Conservation (phyloP, 305 asterid species). For the Withania somnifera region DNA sequence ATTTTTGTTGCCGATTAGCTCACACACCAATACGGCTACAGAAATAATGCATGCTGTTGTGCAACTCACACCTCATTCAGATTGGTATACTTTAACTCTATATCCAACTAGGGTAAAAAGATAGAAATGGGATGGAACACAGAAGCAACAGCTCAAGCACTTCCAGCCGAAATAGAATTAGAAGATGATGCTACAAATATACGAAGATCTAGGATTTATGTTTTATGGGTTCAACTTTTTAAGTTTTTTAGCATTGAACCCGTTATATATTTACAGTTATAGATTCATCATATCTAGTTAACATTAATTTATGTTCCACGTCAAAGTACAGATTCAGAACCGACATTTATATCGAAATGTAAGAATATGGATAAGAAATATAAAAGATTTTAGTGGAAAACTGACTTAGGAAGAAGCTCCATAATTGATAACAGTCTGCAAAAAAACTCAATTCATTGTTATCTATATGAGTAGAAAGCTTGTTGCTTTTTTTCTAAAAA, state of each 20-base stretch:
- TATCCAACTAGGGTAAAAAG: background rate
- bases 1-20: background rate
- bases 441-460: slow-evolving; percentile 4
- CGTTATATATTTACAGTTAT: no score
- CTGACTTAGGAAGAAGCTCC: slow-evolving; percentile 70
- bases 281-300: no score
- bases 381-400: background rate
- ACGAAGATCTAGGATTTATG: no score
- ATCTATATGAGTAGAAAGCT: background rate
- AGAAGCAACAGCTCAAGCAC: background rate
- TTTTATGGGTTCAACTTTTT: no score
- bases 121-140: background rate
- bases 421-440: slow-evolving; percentile 78
- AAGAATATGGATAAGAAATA: background rate
- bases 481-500: background rate
- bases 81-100: background rate
- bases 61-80: background rate
- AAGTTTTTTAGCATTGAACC: no score
- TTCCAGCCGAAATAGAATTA: background rate
- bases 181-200: background rate
- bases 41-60: background rate
- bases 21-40: background rate
- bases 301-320: no score
- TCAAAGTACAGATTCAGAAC: no score
- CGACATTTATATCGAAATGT: no score